phyloP scores from a whole-genome alignment of 1,284 basidiomycete species.

The Rhodotorula sp. region DNA sequence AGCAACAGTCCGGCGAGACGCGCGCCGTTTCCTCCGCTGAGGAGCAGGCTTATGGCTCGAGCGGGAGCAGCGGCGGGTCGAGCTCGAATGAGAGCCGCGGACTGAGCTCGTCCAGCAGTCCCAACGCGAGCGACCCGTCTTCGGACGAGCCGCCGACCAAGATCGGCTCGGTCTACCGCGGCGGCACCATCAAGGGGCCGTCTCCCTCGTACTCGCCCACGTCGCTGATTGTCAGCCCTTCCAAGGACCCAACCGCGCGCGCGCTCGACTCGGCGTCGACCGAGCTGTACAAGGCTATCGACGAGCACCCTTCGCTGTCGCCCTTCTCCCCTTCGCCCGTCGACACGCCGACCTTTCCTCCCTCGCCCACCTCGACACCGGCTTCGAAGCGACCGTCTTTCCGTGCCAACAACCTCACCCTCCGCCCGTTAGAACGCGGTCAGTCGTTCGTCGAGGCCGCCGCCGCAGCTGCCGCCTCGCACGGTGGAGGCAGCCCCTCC shows the following conservation, averaged over 20 bases:
- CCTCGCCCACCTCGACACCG: not conserved
- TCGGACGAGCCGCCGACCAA: too few species aligned
- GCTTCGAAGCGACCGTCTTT: conserved; percentile 11
- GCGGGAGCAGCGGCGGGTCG: not conserved
- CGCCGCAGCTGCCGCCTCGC: not conserved
- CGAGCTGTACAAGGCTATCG: not conserved
- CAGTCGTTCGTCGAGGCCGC: conserved; percentile 6
- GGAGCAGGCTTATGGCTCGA: not conserved
- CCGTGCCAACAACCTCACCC: conserved; percentile 18
- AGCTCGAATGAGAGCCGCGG: not conserved
- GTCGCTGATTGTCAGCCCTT: not conserved
- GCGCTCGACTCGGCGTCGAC: not conserved
- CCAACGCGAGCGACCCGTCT: not conserved
- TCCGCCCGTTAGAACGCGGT: conserved; percentile 10
- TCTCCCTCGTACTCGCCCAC: conserved; percentile 1
- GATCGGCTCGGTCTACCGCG: conserved; percentile 1
- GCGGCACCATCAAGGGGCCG: conserved; percentile 23
- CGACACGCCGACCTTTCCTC: not conserved
- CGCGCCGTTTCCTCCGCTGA: not conserved
- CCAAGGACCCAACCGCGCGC: not conserved
- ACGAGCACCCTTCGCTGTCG: not conserved
- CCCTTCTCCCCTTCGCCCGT: not conserved
- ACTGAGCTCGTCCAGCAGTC: not conserved
- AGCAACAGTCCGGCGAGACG: not conserved
- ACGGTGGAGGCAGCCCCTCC: not conserved